Evolutionary conservation across 2,329 filamentous ascomycete species (phyloP).

Genomic region (Nothopassalora personata): DNA sequence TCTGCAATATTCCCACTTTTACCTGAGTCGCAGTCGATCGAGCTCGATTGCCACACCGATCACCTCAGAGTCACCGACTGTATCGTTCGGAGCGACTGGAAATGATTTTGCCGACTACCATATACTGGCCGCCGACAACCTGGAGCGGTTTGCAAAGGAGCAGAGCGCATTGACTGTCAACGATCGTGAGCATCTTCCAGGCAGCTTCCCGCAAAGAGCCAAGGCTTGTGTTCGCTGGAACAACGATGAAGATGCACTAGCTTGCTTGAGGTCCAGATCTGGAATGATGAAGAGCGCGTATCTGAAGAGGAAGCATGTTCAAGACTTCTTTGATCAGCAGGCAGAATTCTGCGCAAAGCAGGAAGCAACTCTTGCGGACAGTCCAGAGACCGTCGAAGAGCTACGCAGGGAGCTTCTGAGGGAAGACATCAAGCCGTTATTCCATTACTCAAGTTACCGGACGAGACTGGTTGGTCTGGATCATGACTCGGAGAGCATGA

Average conservation of each 20-base stretch:
- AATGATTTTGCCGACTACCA: constrained; percentile 36
- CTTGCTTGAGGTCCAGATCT: constrained; percentile 20
- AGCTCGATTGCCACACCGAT: constrained; percentile 23
- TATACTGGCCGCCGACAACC: constrained; percentile 44
- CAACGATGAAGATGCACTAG: constrained; percentile 26
- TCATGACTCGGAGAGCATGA: constrained; percentile 39
- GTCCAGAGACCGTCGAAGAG: constrained; percentile 21
- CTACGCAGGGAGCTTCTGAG: constrained; percentile 42
- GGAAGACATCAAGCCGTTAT: constrained; percentile 45
- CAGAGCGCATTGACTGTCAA: constrained; percentile 43
- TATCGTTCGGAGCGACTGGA: constrained; percentile 14
- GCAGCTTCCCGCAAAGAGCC: constrained; percentile 28
- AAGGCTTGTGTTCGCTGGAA: constrained; percentile 28
- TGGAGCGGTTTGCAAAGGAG: constrained; percentile 42
- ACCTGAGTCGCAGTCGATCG: constrained; percentile 26
- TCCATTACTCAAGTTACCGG: constrained; percentile 41
- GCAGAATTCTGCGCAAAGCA: constrained; percentile 22
- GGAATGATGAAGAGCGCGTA: constrained; percentile 26
- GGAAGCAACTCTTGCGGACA: constrained; percentile 19
- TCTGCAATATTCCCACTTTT: constrained; percentile 45
- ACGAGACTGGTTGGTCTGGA: constrained; percentile 46
- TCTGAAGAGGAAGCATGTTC: constrained; percentile 41
- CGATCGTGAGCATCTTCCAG: constrained; percentile 31
- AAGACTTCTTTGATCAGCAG: constrained; percentile 35
- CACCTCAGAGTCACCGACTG: constrained; percentile 19